phyloP scores from a whole-genome alignment of 192 early-diverging fungal species.

The Funneliformis mosseae region DNA sequence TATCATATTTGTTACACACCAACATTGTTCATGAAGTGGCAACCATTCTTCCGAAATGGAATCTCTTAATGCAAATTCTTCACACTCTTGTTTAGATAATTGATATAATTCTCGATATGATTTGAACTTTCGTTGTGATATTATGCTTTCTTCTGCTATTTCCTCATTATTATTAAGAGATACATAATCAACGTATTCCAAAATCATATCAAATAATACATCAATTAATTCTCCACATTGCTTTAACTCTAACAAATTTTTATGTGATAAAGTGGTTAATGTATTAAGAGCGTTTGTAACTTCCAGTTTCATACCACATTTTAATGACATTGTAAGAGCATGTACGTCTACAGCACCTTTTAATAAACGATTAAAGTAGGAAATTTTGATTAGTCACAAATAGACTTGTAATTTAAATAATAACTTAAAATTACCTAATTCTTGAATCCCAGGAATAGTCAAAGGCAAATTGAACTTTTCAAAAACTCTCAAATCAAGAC shows the following conservation, averaged over 20 bases:
- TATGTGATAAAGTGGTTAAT: slow-evolving; percentile 60
- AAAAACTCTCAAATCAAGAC: slow-evolving; percentile 68
- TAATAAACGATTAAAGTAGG: neutral
- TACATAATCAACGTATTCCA: slow-evolving; percentile 35
- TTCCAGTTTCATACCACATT: slow-evolving; percentile 74
- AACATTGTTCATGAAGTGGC: slow-evolving; percentile 50
- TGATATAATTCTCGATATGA: slow-evolving; percentile 56
- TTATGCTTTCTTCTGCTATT: slow-evolving; percentile 25
- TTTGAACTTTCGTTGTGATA: slow-evolving; percentile 34
- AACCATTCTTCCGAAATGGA: slow-evolving; percentile 41
- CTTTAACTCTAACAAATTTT: slow-evolving; percentile 51
- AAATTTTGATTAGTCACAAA: neutral
- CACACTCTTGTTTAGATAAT: slow-evolving; percentile 28
- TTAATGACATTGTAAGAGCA: slow-evolving; percentile 75
- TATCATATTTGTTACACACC: slow-evolving; percentile 54
- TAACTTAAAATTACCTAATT: slow-evolving; percentile 53
- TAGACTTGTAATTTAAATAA: neutral
- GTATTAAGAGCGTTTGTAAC: slow-evolving; percentile 75
- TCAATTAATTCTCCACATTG: slow-evolving; percentile 74
- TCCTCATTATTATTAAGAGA: neutral
- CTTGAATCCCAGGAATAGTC: slow-evolving; percentile 50
- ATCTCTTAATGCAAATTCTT: slow-evolving; percentile 36
- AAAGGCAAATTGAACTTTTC: slow-evolving; percentile 55
- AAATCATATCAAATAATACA: slow-evolving; percentile 61
- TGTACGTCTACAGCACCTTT: slow-evolving; percentile 74